Percentiles rank a stretch among this genome's conserved stretches.
These are phyloP conservation scores for Pseudocercospora eumusae DNA, from an alignment of 2,329 filamentous ascomycete genomes.

Conservation along the genomic window DNA sequence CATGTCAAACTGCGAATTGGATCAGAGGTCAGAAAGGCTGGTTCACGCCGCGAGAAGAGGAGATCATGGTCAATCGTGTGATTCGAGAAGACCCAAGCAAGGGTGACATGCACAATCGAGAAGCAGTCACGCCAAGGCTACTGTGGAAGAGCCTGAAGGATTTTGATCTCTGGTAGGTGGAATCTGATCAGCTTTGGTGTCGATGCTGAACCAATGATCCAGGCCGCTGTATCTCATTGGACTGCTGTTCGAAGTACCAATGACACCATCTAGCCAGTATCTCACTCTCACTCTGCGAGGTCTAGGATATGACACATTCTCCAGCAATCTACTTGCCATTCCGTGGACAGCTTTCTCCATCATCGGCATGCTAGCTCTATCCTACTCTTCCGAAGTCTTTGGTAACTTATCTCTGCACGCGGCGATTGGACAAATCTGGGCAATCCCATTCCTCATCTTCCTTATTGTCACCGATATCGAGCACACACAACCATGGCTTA, in stretches of 20 bases:
- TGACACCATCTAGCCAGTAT: slow-evolving; percentile 52
- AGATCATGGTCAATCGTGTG: slow-evolving; percentile 63
- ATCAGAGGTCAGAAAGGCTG: slow-evolving; percentile 55
- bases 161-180: slow-evolving; percentile 18
- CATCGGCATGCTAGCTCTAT: slow-evolving; percentile 48
- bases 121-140: slow-evolving; percentile 52
- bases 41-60: slow-evolving; percentile 61
- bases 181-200: not conserved
- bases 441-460: slow-evolving; percentile 42
- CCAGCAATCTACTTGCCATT: slow-evolving; percentile 65
- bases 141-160: slow-evolving; percentile 28
- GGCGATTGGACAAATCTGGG: slow-evolving; percentile 43
- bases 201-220: not conserved
- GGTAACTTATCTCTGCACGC: slow-evolving; percentile 54
- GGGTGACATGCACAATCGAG: slow-evolving; percentile 60
- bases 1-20: slow-evolving; percentile 13
- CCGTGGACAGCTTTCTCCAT: slow-evolving; percentile 34
- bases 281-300: slow-evolving; percentile 38
- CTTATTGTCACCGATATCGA: slow-evolving; percentile 36
- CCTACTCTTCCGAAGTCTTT: slow-evolving; percentile 52
- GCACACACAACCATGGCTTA: slow-evolving; percentile 44
- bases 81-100: slow-evolving; percentile 59
- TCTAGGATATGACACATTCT: slow-evolving; percentile 55
- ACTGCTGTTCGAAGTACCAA: slow-evolving; percentile 54
- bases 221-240: slow-evolving; percentile 20